These are phyloP conservation scores for Eimeria brunetti DNA, from an alignment of 169 alveolate genomes.

Conservation along the genomic window DNA sequence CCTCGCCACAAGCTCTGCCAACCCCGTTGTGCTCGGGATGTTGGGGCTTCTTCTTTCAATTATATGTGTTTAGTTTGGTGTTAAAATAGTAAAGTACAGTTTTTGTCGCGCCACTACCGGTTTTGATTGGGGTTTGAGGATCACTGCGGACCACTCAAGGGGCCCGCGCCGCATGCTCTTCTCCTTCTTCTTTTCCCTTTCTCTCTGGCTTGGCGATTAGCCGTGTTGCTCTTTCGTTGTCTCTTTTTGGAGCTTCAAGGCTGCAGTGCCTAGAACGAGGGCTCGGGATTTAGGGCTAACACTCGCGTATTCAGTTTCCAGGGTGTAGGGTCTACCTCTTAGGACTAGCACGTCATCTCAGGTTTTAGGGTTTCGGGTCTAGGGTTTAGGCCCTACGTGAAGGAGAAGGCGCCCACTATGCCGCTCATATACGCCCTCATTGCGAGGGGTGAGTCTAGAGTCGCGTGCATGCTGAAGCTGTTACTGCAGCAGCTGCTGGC, in stretches of 20 bases:
- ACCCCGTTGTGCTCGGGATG: background rate
- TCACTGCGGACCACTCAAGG: background rate
- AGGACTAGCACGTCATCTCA: background rate
- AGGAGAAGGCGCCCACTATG: slow-evolving; percentile 39
- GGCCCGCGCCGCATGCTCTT: slow-evolving; percentile 52
- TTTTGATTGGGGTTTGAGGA: background rate
- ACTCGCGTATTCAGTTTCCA: background rate
- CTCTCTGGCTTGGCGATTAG: background rate
- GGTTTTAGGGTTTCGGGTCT: background rate
- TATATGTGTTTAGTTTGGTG: background rate
- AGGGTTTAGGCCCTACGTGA: slow-evolving; percentile 27
- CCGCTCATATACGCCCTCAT: slow-evolving; percentile 79
- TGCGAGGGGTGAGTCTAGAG: slow-evolving; percentile 60
- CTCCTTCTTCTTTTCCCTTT: slow-evolving; percentile 10
- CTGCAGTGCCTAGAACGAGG: background rate
- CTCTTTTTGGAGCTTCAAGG: background rate
- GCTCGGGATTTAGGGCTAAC: background rate
- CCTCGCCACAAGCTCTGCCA: slow-evolving; percentile 1
- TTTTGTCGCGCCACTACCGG: background rate
- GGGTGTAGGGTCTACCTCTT: background rate
- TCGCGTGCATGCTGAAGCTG: background rate
- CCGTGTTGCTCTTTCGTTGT: background rate
- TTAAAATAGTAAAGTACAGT: background rate
- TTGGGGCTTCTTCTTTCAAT: background rate
- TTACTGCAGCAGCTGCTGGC: background rate